Evolutionary conservation across 352 stramenopile genomes (phyloP).

Genomic region (Phytophthora tubulina): DNA sequence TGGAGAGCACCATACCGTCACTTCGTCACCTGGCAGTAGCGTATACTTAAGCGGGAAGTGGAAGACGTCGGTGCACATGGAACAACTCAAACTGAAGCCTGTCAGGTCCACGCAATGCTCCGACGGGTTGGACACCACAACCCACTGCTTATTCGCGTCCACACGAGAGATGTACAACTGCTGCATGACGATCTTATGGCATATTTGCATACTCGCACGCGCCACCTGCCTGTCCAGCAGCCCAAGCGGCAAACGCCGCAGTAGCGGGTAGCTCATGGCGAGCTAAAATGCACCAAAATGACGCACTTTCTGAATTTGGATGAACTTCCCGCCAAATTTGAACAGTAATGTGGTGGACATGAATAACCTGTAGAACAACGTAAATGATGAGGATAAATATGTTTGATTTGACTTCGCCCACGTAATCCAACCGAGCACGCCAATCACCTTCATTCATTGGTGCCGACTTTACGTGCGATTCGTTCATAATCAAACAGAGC

Average conservation of each 20-base stretch:
- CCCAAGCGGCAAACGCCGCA: slow-evolving; percentile 69
- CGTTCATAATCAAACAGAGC: slow-evolving; percentile 15
- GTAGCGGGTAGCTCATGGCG: slow-evolving; percentile 69
- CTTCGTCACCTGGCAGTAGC: slow-evolving; percentile 77
- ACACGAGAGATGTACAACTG: slow-evolving; percentile 87
- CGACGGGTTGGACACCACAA: slow-evolving; percentile 87
- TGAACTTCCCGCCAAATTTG: slow-evolving; percentile 37
- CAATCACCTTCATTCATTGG: not conserved
- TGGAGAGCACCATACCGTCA: slow-evolving; percentile 84
- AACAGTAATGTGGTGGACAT: slow-evolving; percentile 6
- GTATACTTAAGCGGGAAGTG: slow-evolving; percentile 75
- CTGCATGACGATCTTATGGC: slow-evolving; percentile 87
- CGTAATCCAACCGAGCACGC: slow-evolving; percentile 17
- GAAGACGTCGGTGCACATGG: slow-evolving; percentile 61
- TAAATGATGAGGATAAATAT: not conserved
- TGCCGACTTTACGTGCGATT: not conserved
- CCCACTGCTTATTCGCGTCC: slow-evolving; percentile 78
- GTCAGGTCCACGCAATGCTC: slow-evolving; percentile 77
- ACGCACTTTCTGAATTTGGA: slow-evolving; percentile 25
- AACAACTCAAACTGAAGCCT: slow-evolving; percentile 64
- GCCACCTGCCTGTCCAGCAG: slow-evolving; percentile 74
- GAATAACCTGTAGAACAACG: not conserved
- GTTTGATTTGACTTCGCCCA: slow-evolving; percentile 25
- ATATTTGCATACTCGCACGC: slow-evolving; percentile 85
- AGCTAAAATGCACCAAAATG: not conserved